Conservation (phyloP, 1,284 basidiomycete species). For the Cryptococcus neoformans region DNA sequence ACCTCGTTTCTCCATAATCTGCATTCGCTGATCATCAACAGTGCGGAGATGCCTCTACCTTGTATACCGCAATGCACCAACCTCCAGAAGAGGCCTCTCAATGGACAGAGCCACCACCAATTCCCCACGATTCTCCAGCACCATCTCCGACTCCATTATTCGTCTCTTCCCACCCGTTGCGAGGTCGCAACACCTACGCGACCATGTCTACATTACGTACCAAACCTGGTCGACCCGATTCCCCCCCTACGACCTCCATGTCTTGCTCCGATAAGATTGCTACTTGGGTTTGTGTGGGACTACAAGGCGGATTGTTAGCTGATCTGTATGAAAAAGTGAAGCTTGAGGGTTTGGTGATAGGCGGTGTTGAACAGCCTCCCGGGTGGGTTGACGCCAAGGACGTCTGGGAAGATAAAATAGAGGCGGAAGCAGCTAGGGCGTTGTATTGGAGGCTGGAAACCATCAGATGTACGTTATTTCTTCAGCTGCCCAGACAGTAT, state of each 20-base stretch:
- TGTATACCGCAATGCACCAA: constrained; percentile 68
- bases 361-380: constrained; percentile 56
- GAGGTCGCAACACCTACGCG: constrained; percentile 73
- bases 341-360: constrained; percentile 63
- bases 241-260: constrained; percentile 73
- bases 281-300: constrained; percentile 70
- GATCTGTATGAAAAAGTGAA: constrained; percentile 62
- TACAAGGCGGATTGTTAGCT: constrained; percentile 75
- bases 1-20: not conserved
- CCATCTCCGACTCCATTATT: not conserved
- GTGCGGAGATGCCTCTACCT: constrained; percentile 86
- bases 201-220: constrained; percentile 72
- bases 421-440: constrained; percentile 59
- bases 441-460: constrained; percentile 38
- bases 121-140: constrained; percentile 10
- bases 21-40: constrained; percentile 35
- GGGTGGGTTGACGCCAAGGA: constrained; percentile 35
- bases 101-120: constrained; percentile 11
- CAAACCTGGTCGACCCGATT: constrained; percentile 82
- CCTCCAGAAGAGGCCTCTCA: constrained; percentile 60
- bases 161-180: constrained; percentile 48
- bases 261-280: constrained; percentile 92
- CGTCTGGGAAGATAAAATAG: constrained; percentile 59
- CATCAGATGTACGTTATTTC: constrained; percentile 14
- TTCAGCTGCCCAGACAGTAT: not conserved